phyloP scores from a whole-genome alignment of 2,329 filamentous ascomycete genomes.

The Talaromyces rugulosus region DNA sequence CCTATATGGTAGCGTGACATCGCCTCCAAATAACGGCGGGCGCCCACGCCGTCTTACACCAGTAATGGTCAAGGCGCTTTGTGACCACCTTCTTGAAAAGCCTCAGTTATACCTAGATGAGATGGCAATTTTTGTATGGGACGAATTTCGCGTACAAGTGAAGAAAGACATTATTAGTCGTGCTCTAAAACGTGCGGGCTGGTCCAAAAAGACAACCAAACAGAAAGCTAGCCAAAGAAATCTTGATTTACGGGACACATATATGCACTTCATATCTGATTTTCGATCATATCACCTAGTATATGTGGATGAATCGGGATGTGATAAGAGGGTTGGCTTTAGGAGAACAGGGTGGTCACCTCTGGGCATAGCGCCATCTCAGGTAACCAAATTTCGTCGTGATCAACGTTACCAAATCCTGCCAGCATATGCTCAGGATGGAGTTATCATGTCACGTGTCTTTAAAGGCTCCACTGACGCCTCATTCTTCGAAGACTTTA shows the following conservation, averaged over 20 bases:
- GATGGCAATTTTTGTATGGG: not conserved
- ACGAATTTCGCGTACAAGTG: not conserved
- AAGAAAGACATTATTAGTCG: not conserved
- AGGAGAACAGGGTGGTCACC: constrained; percentile 33
- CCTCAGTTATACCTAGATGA: constrained; percentile 1
- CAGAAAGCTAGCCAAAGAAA: not conserved
- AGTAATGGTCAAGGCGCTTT: not conserved
- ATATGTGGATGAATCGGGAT: constrained; percentile 33
- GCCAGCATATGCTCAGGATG: constrained; percentile 28
- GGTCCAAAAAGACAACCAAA: not conserved
- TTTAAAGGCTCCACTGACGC: constrained; percentile 28
- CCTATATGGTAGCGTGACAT: too few species aligned
- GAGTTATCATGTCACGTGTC: constrained; percentile 24
- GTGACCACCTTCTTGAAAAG: not conserved
- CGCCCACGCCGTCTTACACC: not conserved
- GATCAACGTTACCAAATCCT: constrained; percentile 25
- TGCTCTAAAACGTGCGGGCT: not conserved
- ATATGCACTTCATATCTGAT: not conserved
- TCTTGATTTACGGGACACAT: not conserved
- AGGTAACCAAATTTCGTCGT: constrained; percentile 19
- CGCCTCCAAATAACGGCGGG: too few species aligned
- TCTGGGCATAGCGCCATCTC: constrained; percentile 22
- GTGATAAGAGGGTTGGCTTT: constrained; percentile 31
- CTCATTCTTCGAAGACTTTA: constrained; percentile 27
- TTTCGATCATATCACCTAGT: not conserved